Percentiles rank a stretch among this genome's conserved stretches.
Conservation (phyloP, 2,329 filamentous ascomycete genomes). For the Bipolaris cookei region DNA sequence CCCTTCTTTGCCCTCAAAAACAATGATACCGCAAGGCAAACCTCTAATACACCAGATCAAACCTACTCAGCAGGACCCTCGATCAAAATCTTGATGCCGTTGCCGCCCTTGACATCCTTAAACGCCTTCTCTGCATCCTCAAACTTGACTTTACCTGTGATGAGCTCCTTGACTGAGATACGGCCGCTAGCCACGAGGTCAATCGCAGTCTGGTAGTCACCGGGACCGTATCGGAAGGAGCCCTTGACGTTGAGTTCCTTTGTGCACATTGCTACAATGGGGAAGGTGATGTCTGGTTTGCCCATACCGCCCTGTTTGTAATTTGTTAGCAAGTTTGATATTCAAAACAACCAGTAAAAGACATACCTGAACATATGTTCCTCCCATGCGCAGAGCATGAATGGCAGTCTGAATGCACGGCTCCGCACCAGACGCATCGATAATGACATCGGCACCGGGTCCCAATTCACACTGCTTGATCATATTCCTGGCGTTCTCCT, state of each 20-base stretch:
- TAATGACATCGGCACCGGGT: conserved; percentile 55
- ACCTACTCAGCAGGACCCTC: conserved; percentile 46
- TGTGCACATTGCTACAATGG: conserved; percentile 85
- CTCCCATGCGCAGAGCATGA: conserved; percentile 56
- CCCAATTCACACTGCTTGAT: conserved; percentile 68
- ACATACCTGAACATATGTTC: conserved; percentile 55
- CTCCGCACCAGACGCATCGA: conserved; percentile 58
- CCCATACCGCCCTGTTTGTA: conserved; percentile 72
- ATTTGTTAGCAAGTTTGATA: too few relatives aligned
- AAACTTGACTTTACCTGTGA: conserved; percentile 80
- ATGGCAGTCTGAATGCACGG: conserved; percentile 58
- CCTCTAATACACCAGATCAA: background rate
- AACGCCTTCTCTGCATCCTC: conserved; percentile 85
- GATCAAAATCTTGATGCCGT: conserved; percentile 72
- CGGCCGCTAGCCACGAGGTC: conserved; percentile 74
- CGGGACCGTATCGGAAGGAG: conserved; percentile 86
- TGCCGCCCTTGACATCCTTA: conserved; percentile 80
- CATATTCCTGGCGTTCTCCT: conserved; percentile 76
- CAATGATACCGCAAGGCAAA: background rate
- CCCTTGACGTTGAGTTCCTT: conserved; percentile 90
- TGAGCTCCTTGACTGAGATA: conserved; percentile 77
- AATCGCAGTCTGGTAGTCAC: conserved; percentile 85
- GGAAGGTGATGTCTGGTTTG: conserved; percentile 83
- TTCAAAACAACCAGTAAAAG: too few relatives aligned
- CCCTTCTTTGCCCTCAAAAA: background rate